Percentiles rank a stretch among this genome's conserved stretches.
Evolutionary conservation across 352 stramenopile species (phyloP).

Genomic region (Phytophthora rubi): DNA sequence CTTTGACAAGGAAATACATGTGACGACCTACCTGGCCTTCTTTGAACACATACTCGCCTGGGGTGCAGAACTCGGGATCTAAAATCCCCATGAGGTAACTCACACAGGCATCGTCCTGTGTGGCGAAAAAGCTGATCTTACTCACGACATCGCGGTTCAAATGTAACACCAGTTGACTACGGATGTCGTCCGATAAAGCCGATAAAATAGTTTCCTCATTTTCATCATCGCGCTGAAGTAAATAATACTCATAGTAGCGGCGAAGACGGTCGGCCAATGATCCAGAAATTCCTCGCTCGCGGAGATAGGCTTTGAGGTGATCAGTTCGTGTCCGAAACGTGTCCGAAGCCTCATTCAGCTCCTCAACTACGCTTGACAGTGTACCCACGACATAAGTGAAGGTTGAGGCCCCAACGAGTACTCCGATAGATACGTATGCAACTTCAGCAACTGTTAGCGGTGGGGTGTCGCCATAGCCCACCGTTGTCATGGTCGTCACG

Average conservation of each 20-base stretch:
- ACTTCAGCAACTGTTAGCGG: conserved; percentile 66
- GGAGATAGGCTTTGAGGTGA: conserved; percentile 80
- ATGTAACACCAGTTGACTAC: conserved; percentile 77
- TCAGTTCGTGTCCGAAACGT: conserved; percentile 72
- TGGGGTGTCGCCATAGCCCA: conserved; percentile 78
- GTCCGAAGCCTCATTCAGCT: conserved; percentile 60
- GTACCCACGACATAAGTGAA: conserved; percentile 85
- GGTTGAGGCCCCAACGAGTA: conserved; percentile 67
- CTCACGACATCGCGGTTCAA: conserved; percentile 84
- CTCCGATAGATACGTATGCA: conserved; percentile 54
- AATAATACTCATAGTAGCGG: conserved; percentile 86
- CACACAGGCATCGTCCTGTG: conserved; percentile 79
- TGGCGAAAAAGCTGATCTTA: conserved; percentile 84
- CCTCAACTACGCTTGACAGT: conserved; percentile 76
- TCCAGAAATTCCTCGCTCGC: conserved; percentile 64
- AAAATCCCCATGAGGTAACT: conserved; percentile 87
- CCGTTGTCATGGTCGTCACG: conserved; percentile 81
- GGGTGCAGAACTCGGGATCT: conserved; percentile 79
- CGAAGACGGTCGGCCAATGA: conserved; percentile 58
- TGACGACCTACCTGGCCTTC: conserved; percentile 79
- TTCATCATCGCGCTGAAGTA: conserved; percentile 73
- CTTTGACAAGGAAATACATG: conserved; percentile 89
- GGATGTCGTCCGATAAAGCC: conserved; percentile 75
- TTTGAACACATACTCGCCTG: conserved; percentile 84
- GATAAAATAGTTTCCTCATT: conserved; percentile 76